Base-by-base conservation (phyloP, 352 stramenopile genomes). In the Globisporangium cylindrosporum region DNA sequence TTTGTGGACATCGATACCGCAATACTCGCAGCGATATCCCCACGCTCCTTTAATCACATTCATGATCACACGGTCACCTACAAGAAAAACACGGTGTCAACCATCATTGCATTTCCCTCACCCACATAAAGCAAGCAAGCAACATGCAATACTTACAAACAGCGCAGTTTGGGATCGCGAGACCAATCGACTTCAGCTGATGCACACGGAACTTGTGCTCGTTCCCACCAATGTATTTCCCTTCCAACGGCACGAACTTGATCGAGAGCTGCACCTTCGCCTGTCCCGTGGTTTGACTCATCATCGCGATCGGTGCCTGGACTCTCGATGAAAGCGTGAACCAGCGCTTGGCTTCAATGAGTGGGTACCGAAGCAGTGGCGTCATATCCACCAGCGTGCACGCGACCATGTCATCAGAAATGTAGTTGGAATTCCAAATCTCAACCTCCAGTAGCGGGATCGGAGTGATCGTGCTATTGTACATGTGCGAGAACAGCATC, bases 401-500 rank as follows among this genome's bases (percentile, higher is more conserved):
- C 25, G 88, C 88, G n/a, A 93, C 73, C 60, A 92, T 77, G 34
- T 96, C 86, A 58, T 96, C 82, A 4, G 84, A 73, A 38, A 96
- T 66, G 68, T 93, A 96, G 66, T 91, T 94, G 57, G 84, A 86
- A 59, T 91, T 96, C 75, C 89, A 96, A 38, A 96, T 82, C 66
- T 96, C 86, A 34, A 96, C 82, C 67, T 94, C 86, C 1, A 96
- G 71, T 22, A 94, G 67, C 34, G 88, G 88, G 32, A 94, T 92
- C 4, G 88, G 88, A 2, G 88, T 96, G 74, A 94, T 94, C 14
- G 79, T 88, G 69, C 86, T 94, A 75, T 94, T 96, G 77, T 94
- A 96, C 81, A 94, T 93, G 75, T 96, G 88, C 36, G 88, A 84
- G 53, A 96, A 90, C 25, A 90, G 82, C 82, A 94, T 90, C 64